These are phyloP conservation scores for Chaetomium globosum DNA, from an alignment of 2,329 filamentous ascomycete genomes.

Conservation along the genomic window DNA sequence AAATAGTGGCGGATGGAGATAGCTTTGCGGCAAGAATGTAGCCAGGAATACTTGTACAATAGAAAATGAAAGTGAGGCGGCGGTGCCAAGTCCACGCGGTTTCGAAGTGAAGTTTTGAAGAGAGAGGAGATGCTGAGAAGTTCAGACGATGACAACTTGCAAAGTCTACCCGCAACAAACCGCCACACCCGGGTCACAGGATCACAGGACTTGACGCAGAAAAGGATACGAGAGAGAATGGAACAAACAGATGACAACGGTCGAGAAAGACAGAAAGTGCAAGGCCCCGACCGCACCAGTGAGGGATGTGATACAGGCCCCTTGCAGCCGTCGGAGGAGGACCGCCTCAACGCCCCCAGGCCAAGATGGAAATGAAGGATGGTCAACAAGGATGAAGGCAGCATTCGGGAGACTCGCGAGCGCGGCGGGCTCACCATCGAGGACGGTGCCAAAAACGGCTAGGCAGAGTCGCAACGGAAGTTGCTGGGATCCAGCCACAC, in stretches of 20 bases:
- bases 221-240: background rate
- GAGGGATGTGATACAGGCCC: conserved; percentile 16
- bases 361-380: conserved; percentile 20
- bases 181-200: background rate
- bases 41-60: background rate
- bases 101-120: background rate
- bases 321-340: conserved; percentile 2
- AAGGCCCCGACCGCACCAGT: background rate
- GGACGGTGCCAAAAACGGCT: background rate
- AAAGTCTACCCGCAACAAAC: background rate
- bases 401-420: background rate
- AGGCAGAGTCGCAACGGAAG: background rate
- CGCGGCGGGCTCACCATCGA: background rate
- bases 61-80: conserved; percentile 18
- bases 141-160: background rate
- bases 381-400: conserved; percentile 10
- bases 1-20: background rate
- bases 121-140: conserved; percentile 6
- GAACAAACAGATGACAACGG: background rate
- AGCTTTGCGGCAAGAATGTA: background rate
- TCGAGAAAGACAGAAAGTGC: background rate
- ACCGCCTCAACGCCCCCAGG: background rate
- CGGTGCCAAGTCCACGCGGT: conserved; percentile 31
- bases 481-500: conserved; percentile 3
- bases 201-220: background rate